A percentile compares a stretch with the other conserved stretches of the same genome.
Conservation (phyloP, 139 green algal species). For the Micractinium sp. region DNA sequence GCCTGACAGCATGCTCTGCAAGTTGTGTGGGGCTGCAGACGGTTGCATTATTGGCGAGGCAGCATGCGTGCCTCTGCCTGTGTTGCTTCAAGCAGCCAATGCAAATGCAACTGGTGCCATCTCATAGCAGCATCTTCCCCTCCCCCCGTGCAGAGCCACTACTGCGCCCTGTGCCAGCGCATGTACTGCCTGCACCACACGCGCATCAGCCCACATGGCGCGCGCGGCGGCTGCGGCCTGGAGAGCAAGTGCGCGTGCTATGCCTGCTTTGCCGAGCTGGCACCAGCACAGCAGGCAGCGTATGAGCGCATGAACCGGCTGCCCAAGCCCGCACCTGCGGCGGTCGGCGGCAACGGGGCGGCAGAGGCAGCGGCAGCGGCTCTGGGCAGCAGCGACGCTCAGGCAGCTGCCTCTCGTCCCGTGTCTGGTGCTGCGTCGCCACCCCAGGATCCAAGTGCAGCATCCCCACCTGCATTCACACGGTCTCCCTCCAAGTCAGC, state of each 20-base stretch:
- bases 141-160: conserved; percentile 16
- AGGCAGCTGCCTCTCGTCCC: not conserved
- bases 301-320: conserved; percentile 20
- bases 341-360: not conserved
- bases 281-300: conserved; percentile 20
- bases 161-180: conserved; percentile 24
- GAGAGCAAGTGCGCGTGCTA: conserved; percentile 31
- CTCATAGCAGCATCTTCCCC: not conserved
- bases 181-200: conserved; percentile 35
- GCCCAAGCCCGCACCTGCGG: not conserved
- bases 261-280: conserved; percentile 30
- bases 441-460: not conserved
- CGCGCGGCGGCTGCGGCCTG: conserved; percentile 19
- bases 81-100: not conserved
- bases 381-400: no score
- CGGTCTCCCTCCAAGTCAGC: not conserved
- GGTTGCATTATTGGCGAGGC: not conserved
- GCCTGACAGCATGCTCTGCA: not conserved
- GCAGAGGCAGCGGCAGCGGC: not conserved
- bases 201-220: conserved; percentile 5
- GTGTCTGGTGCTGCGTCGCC: not conserved
- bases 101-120: not conserved
- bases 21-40: not conserved
- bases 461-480: no score
- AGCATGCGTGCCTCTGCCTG: not conserved